Conservation (phyloP, 2,329 filamentous ascomycete species). For the Aspergillus sp. region DNA sequence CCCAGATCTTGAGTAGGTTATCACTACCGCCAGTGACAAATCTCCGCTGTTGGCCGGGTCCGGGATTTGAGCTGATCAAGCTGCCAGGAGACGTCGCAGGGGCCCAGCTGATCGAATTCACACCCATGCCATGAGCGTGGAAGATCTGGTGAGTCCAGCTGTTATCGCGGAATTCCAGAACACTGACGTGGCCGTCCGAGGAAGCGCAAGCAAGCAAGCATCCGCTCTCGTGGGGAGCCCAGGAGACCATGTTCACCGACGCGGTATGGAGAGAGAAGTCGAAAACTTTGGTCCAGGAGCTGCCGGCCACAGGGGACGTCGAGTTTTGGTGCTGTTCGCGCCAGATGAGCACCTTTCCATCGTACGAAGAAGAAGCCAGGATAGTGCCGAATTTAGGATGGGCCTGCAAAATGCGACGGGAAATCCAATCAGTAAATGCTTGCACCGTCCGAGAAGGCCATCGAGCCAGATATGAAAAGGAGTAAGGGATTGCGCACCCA, state of each 20-base stretch:
- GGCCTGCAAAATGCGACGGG: constrained; percentile 49
- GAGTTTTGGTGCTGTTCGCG: constrained; percentile 66
- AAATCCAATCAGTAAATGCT: not conserved
- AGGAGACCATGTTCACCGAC: constrained; percentile 93
- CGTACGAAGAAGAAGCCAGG: constrained; percentile 90
- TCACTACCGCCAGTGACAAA: constrained; percentile 96
- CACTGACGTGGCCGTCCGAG: constrained; percentile 87
- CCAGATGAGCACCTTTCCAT: constrained; percentile 98
- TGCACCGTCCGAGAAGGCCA: not conserved
- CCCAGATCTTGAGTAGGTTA: constrained; percentile 92
- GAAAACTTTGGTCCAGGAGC: constrained; percentile 81
- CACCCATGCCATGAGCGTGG: constrained; percentile 86
- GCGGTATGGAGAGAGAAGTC: constrained; percentile 93
- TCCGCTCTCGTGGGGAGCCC: constrained; percentile 95
- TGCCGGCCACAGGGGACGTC: constrained; percentile 43
- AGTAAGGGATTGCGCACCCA: constrained; percentile 58
- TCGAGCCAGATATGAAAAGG: not conserved
- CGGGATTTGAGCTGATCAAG: constrained; percentile 71
- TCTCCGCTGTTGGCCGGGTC: constrained; percentile 66
- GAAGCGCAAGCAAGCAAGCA: constrained; percentile 93
- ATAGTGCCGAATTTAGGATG: constrained; percentile 99
- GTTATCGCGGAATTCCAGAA: constrained; percentile 96
- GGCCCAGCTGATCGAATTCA: constrained; percentile 95
- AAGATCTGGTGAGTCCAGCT: constrained; percentile 88
- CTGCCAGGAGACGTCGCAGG: constrained; percentile 81